These are phyloP conservation scores for Colletotrichum lini DNA, from an alignment of 2,329 filamentous ascomycete genomes.

Conservation along the genomic window DNA sequence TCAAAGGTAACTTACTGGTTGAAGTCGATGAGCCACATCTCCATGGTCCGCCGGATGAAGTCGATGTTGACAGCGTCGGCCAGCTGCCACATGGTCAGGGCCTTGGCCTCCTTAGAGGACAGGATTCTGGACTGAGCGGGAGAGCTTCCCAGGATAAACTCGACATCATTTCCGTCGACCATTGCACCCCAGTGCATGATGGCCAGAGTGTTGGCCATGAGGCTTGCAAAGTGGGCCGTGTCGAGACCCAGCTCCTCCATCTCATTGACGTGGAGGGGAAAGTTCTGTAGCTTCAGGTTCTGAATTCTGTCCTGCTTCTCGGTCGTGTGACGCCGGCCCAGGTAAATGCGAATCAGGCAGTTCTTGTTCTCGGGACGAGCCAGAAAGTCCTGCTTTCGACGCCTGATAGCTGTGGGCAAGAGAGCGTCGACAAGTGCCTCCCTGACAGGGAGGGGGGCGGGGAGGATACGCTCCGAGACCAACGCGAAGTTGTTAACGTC, in stretches of 20 bases:
- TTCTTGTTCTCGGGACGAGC: not conserved
- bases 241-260: not conserved
- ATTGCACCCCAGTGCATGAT: not conserved
- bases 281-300: conserved; percentile 1
- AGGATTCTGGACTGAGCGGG: not conserved
- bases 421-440: conserved; percentile 3
- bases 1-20: not conserved
- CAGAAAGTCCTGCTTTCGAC: not conserved
- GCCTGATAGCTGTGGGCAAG: not conserved
- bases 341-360: not conserved
- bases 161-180: not conserved
- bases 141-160: conserved; percentile 1
- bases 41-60: not conserved
- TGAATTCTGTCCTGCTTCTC: not conserved
- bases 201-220: not conserved
- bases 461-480: not conserved
- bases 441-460: not conserved
- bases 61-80: not conserved
- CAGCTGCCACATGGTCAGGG: not conserved
- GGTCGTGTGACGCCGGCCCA: not conserved
- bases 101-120: not conserved
- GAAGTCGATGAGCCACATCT: conserved; percentile 1
- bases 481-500: not conserved
- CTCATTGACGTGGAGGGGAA: not conserved
- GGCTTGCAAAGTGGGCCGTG: not conserved